These are phyloP conservation scores for Boletus rubescentipes DNA, from an alignment of 768 basidiomycete genomes.

Conservation along the genomic window DNA sequence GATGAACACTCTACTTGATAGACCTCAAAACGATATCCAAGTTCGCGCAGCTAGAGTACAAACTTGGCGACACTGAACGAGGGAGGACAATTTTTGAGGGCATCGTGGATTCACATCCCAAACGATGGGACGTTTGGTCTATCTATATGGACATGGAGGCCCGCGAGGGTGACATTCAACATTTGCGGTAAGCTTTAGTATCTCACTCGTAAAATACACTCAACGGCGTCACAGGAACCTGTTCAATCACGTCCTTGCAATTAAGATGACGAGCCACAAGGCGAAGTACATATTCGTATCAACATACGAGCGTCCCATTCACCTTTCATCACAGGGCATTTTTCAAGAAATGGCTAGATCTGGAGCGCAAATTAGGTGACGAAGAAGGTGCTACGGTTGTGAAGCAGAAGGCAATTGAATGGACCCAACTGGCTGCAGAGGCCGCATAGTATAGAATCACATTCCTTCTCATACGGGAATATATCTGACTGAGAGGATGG, in stretches of 20 bases:
- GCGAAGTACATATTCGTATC: slow-evolving; percentile 70
- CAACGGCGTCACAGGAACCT: slow-evolving; percentile 54
- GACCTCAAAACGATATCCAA: slow-evolving; percentile 95
- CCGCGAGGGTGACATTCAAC: slow-evolving; percentile 73
- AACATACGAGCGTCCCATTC: background rate
- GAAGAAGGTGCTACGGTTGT: slow-evolving; percentile 77
- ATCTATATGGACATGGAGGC: slow-evolving; percentile 98
- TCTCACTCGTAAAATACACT: background rate
- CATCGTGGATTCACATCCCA: slow-evolving; percentile 92
- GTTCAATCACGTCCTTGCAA: slow-evolving; percentile 79
- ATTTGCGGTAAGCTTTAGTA: slow-evolving; percentile 54
- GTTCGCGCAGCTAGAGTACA: slow-evolving; percentile 95
- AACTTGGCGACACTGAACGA: slow-evolving; percentile 88
- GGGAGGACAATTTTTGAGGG: slow-evolving; percentile 97
- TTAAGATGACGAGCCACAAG: slow-evolving; percentile 92
- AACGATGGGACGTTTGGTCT: slow-evolving; percentile 94
- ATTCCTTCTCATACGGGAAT: slow-evolving; percentile 31
- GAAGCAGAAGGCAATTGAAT: slow-evolving; percentile 89
- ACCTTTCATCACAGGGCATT: slow-evolving; percentile 57
- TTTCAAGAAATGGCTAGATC: slow-evolving; percentile 96
- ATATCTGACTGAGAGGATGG: slow-evolving; percentile 36
- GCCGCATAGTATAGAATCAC: slow-evolving; percentile 14
- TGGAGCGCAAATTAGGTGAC: slow-evolving; percentile 86
- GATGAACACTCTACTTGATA: slow-evolving; percentile 31
- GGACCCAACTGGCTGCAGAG: slow-evolving; percentile 65